Conservation (phyloP, 768 basidiomycete genomes). For the Peribolospora baueri region DNA sequence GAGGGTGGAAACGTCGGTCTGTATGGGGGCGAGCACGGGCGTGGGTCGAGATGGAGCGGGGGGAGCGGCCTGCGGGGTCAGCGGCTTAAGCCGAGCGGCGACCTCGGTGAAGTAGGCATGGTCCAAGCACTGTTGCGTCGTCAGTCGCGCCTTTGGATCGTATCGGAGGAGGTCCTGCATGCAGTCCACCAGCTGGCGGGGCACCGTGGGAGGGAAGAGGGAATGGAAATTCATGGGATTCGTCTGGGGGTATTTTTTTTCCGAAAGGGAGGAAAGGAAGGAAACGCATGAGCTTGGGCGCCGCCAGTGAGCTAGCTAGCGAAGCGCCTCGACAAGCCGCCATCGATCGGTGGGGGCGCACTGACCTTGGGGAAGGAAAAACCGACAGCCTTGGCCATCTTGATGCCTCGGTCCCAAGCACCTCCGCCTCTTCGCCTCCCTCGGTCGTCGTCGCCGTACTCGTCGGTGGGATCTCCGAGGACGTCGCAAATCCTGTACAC, state of each 20-base stretch:
- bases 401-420: slow-evolving; percentile 57
- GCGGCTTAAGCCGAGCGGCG: slow-evolving; percentile 19
- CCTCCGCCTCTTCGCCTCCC: slow-evolving; percentile 60
- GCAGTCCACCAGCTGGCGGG: slow-evolving; percentile 61
- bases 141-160: slow-evolving; percentile 66
- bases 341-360: not conserved
- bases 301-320: not conserved
- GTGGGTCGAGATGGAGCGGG: slow-evolving; percentile 6
- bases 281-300: not conserved
- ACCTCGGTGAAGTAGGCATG: slow-evolving; percentile 72
- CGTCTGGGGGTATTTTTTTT: slow-evolving; percentile 23
- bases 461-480: slow-evolving; percentile 70
- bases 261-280: not conserved
- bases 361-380: slow-evolving; percentile 74
- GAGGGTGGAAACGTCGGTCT: slow-evolving; percentile 1
- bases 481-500: slow-evolving; percentile 69
- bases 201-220: slow-evolving; percentile 55
- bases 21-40: slow-evolving; percentile 10
- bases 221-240: slow-evolving; percentile 33
- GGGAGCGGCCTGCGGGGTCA: slow-evolving; percentile 6
- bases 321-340: not conserved
- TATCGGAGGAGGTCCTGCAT: slow-evolving; percentile 79
- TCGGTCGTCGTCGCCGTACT: slow-evolving; percentile 51
- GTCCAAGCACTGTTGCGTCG: slow-evolving; percentile 60
- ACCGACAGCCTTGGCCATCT: slow-evolving; percentile 62